phyloP scores from a whole-genome alignment of 768 basidiomycete genomes.

The Gelatoporia subvermispora region DNA sequence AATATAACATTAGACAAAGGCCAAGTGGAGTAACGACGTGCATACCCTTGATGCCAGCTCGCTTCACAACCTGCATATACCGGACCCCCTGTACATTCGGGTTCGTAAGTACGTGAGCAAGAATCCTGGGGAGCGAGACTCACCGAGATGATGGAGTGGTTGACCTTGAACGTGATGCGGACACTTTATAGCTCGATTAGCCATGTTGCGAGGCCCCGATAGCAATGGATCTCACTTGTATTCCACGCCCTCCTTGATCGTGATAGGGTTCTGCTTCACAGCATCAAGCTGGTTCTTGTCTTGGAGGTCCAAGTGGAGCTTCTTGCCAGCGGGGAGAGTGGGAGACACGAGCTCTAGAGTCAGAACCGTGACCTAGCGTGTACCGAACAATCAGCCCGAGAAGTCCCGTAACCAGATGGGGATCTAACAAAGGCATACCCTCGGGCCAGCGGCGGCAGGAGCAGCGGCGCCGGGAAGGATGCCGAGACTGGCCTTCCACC shows the following conservation, averaged over 20 bases:
- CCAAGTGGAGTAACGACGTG: too few relatives aligned
- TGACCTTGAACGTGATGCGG: slow-evolving; percentile 79
- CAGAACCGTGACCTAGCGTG: slow-evolving; percentile 58
- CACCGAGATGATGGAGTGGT: slow-evolving; percentile 85
- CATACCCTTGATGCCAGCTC: slow-evolving; percentile 66
- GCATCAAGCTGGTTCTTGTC: slow-evolving; percentile 43
- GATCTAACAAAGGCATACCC: slow-evolving; percentile 39
- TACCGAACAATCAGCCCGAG: slow-evolving; percentile 1
- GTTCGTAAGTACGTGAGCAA: slow-evolving; percentile 4
- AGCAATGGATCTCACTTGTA: slow-evolving; percentile 60
- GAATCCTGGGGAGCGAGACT: slow-evolving; percentile 16
- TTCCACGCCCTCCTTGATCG: slow-evolving; percentile 81
- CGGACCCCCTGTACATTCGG: slow-evolving; percentile 54
- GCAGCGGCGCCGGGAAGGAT: slow-evolving; percentile 50
- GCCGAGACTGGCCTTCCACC: slow-evolving; percentile 95
- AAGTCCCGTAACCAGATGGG: not conserved
- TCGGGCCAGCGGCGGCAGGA: slow-evolving; percentile 48
- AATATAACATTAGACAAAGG: not conserved
- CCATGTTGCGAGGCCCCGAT: not conserved
- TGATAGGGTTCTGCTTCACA: slow-evolving; percentile 73
- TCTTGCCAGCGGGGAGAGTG: slow-evolving; percentile 55
- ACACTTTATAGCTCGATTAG: slow-evolving; percentile 42
- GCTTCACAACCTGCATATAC: slow-evolving; percentile 88
- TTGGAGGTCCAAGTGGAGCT: slow-evolving; percentile 63
- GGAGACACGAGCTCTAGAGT: slow-evolving; percentile 78